Conservation (phyloP, 108 stramenopile genomes). For the Schizochytrium sp. region DNA sequence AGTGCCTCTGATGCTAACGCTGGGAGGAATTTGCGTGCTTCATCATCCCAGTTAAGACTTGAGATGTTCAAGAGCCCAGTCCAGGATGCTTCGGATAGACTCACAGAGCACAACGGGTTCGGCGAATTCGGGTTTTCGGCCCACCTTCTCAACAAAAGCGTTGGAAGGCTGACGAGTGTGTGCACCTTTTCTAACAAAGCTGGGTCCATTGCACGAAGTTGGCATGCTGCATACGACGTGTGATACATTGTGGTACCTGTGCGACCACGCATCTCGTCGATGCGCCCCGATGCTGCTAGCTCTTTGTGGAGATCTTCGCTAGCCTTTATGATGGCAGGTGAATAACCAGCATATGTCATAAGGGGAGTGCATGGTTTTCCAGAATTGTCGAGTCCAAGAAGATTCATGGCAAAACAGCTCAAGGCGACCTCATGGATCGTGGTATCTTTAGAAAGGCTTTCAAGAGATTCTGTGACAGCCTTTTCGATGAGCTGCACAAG, state of each 20-base stretch:
- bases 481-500: not conserved
- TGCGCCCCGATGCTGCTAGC: not conserved
- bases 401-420: constrained; percentile 30
- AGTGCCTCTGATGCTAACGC: not conserved
- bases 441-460: not conserved
- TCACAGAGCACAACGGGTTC: not conserved
- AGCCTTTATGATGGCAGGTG: not conserved
- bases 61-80: constrained; percentile 17
- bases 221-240: constrained; percentile 24
- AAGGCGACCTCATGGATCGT: not conserved
- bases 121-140: not conserved
- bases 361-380: constrained; percentile 9
- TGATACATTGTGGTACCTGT: constrained; percentile 29
- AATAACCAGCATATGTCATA: constrained; percentile 16
- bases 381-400: not conserved
- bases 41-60: constrained; percentile 41
- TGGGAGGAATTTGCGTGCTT: not conserved
- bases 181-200: not conserved
- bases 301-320: constrained; percentile 11
- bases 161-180: not conserved
- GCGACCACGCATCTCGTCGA: not conserved
- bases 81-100: constrained; percentile 42
- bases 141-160: constrained; percentile 15
- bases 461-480: not conserved
- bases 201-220: not conserved